A percentile compares a stretch with the other conserved stretches of the same genome.
These are phyloP conservation scores for Xylogone sp. DNA, from an alignment of 2,329 filamentous ascomycete species.

Conservation along the genomic window DNA sequence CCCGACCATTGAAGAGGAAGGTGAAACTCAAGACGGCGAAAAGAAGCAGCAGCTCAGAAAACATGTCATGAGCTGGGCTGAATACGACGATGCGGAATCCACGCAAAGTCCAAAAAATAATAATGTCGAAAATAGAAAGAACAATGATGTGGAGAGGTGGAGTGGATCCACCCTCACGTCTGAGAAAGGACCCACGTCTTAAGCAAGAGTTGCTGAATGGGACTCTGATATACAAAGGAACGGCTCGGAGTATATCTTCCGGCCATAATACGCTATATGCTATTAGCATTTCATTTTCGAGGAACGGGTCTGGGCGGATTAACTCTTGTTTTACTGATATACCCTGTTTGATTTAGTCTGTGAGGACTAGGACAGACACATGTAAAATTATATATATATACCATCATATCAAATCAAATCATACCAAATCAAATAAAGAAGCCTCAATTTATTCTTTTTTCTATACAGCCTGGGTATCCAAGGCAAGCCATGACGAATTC, in stretches of 20 bases:
- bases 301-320: neutral
- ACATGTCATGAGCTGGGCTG: neutral
- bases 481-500: neutral
- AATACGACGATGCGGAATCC: neutral
- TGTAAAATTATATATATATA: neutral
- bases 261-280: too few relatives aligned
- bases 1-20: neutral
- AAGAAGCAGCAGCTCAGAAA: neutral
- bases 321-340: neutral
- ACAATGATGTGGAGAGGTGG: neutral
- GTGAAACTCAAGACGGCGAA: neutral
- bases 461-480: neutral
- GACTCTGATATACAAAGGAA: neutral
- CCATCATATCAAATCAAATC: too few relatives aligned
- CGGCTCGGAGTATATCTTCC: too few relatives aligned
- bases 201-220: neutral
- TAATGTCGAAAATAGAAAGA: neutral
- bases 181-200: neutral
- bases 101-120: neutral
- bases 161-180: neutral
- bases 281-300: too few relatives aligned
- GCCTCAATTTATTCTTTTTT: neutral
- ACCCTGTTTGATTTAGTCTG: neutral
- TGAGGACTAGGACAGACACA: neutral
- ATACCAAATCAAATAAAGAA: too few relatives aligned